Conservation (phyloP, 164 flowering plant species). For the Nelumbo lutea region DNA sequence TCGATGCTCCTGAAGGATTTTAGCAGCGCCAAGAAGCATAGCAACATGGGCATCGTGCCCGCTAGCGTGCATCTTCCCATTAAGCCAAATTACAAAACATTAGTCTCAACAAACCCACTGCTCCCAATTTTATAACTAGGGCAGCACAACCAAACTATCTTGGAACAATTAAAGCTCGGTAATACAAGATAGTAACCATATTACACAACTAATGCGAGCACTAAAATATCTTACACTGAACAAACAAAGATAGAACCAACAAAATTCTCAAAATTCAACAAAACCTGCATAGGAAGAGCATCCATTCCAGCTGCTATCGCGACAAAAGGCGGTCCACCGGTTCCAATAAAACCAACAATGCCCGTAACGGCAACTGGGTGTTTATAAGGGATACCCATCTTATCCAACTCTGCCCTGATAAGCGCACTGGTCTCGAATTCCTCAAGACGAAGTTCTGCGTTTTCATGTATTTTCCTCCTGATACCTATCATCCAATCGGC, state of each 20-base stretch:
- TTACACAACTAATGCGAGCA: not conserved
- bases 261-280: not conserved
- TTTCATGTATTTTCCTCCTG: constrained; percentile 71
- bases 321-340: constrained; percentile 73
- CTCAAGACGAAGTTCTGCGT: constrained; percentile 78
- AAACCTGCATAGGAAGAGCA: constrained; percentile 83
- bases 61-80: constrained; percentile 84
- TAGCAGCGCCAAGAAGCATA: constrained; percentile 74
- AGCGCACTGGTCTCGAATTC: constrained; percentile 82
- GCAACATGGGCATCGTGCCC: constrained; percentile 80
- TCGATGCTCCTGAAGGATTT: constrained; percentile 27
- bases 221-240: not conserved
- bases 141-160: constrained; percentile 45
- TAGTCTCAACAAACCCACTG: too few relatives aligned
- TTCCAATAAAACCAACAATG: constrained; percentile 66
- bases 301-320: constrained; percentile 92
- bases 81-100: not conserved
- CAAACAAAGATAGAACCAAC: not conserved
- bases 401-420: constrained; percentile 62
- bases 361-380: constrained; percentile 79
- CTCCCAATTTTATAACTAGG: constrained; percentile 21
- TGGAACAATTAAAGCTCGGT: constrained; percentile 5
- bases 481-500: constrained; percentile 59
- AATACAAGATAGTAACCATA: not conserved
- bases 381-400: constrained; percentile 61